Base-by-base conservation (phyloP, 1,284 basidiomycete genomes). In the Malassezia sp. region DNA sequence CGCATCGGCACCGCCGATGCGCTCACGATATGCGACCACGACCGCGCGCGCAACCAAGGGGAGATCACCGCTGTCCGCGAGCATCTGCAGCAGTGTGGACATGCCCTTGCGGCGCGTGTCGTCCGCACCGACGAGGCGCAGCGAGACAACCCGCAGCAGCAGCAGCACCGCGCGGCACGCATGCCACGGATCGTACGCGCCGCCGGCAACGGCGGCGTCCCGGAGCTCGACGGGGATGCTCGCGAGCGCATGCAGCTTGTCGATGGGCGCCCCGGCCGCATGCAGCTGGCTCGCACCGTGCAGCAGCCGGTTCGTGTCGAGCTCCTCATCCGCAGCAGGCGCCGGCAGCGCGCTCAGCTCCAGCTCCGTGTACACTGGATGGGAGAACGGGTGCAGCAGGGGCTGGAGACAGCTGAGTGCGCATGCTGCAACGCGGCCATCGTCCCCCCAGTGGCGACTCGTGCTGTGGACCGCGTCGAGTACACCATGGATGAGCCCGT, bases 401-500 rank as follows among this genome's bases (percentile, higher is more conserved):
- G 49, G 43, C 23, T 46, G 38, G 21, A 52, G 5, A 18, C 29
- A 11, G 14, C 23, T 11, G 3, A 45, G 36, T 31, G 38, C 11
- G 32, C 30, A 21, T 4, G 40, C 50, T n/a, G 45, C 44, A 2
- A 50, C 41, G 10, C 49, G 38, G 3, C 56, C 58, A 20, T 45
- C 54, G 6, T 53, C 51, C 1, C 46, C 53, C 47, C 54, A 57
- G 34, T 48, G 24, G 4, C 14, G 18, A 2, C 42, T 28, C 47
- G 52, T 52, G 23, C 50, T 40, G 39, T 55, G 40, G 12, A 58
- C 35, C 9, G 51, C 42, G 10, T 38, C 33, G 26, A 61, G 57
- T 36, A 61, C 58, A 18, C 50, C 41, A 11, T 52, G 44, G 22
- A 59, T 36, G 2, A 63, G 55, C 4, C 57, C 48, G n/a, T 18